Evolutionary conservation across 495 filamentous ascomycete species (phyloP), one percentile per base, ranked within the genome.

Genomic region (Penicillium canariense): DNA sequence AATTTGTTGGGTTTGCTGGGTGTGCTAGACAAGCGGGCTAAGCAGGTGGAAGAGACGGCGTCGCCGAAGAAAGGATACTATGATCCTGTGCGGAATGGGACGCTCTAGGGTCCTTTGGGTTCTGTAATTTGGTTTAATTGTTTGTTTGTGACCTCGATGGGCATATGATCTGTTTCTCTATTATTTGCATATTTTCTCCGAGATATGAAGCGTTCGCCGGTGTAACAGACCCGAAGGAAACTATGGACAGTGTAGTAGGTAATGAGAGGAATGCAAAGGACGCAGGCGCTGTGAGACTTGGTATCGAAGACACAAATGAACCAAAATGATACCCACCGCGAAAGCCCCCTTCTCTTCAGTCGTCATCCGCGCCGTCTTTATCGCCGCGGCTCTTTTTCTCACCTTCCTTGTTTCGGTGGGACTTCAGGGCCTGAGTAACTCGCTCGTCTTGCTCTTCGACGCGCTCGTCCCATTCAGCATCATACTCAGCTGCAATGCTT

Each of bases 381-480:
- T 78, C 68, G 7, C 77, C 66, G 42, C 76, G 68, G 35, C 79
- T 71, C 47, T 75, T 70, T 9, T 77, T 76, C 25, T 67, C 70
- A 15, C 79, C 72, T 53, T 81, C 80, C 52, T 83, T 48, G 70
- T 58, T 72, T 60, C 80, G 61, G 35, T 89, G 82, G 50, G 87
- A 77, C 59, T 81, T 85, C 60, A 95, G 68, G 7, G 85, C 84
- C 51, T 88, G 78, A 47, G 80, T 86, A 2, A 95, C 89, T 27
- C 76, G 80, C 61, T 90, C 83, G 35, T 85, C 84, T n/a, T 84
- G 82, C 39, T 91, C 85, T 68, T 96, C 90, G 46, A 75, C 74
- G 43, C 72, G 79, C 73, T 97, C 92, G 70, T 97, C 82, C 92
- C 91, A 97, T 18, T 91, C 89, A n/a, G 90, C 89, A 62, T 94